phyloP scores from a whole-genome alignment of 2,329 filamentous ascomycete species.

The Pezicula carpinea region DNA sequence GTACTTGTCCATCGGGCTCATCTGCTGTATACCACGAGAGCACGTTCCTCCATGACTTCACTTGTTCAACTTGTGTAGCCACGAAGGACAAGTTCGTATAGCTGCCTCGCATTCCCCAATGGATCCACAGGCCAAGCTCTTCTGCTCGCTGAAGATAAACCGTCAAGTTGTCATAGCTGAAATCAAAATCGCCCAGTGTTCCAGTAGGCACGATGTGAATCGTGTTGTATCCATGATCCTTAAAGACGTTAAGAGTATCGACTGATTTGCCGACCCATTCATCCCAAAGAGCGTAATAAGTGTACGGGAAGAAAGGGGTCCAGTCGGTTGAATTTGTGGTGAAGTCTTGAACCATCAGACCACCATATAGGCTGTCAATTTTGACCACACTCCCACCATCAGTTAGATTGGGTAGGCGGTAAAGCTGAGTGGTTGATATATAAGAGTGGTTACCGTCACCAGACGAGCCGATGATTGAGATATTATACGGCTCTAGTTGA shows the following conservation, averaged over 20 bases:
- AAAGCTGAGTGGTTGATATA: constrained; percentile 31
- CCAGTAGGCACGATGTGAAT: constrained; percentile 32
- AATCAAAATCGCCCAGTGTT: constrained; percentile 25
- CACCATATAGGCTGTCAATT: constrained; percentile 39
- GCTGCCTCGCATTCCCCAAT: background rate
- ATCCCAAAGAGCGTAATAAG: constrained; percentile 39
- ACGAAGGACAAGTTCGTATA: constrained; percentile 31
- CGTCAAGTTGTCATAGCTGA: background rate
- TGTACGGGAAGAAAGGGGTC: constrained; percentile 38
- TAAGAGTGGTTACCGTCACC: constrained; percentile 28
- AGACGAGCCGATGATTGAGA: constrained; percentile 29
- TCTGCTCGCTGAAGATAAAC: background rate
- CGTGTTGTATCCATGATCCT: constrained; percentile 36
- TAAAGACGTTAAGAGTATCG: constrained; percentile 1
- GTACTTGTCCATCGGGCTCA: constrained; percentile 36
- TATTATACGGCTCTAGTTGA: constrained; percentile 29
- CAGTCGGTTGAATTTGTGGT: constrained; percentile 17
- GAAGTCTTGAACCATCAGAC: constrained; percentile 34
- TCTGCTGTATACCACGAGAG: constrained; percentile 51
- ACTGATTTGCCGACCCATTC: constrained; percentile 19
- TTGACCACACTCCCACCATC: constrained; percentile 38
- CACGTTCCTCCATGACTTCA: constrained; percentile 27
- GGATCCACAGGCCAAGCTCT: background rate
- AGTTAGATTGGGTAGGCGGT: constrained; percentile 34
- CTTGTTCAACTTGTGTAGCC: constrained; percentile 11